Evolutionary conservation across 2,329 filamentous ascomycete species (phyloP), one percentile per base, ranked within the genome.

Genomic region (Chlorencoelia australis): DNA sequence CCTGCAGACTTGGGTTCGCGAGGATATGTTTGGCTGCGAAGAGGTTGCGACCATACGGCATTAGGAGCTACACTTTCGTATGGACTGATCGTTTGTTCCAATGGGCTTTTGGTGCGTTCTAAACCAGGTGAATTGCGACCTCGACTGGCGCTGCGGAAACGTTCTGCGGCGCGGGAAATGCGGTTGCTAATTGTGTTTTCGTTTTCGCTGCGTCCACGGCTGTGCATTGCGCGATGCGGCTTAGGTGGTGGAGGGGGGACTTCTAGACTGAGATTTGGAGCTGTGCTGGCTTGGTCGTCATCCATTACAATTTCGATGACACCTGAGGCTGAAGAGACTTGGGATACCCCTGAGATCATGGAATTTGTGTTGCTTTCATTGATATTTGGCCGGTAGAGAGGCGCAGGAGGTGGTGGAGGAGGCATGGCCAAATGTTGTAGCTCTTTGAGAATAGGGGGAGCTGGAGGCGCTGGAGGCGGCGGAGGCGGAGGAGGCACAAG

Each of bases 281-380:
- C 18, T 15, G 35, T 27, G 5, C 21, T 18, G 10, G 15, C 6
- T 17, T 51, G 45, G 14, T 54, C 50, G 22, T 52, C 48, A 45
- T 79, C 74, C 68, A 76, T 75, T 33, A 80, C 73, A 42, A 80
- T 75, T 53, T 80, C 75, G 45, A 80, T 78, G 50, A 74, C 69
- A 4, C 69, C 73, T 0, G 71, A 68, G 6, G 64, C 66, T 55
- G 43, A 66, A 63, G 30, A 67, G 2, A 39, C 32, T 3, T 32
- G 31, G 52, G 6, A 59, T 19, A 53, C 49, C 21, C 61, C 57
- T 28, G 60, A 52, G 30, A 60, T 50, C 9, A 55, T 51, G 3
- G 55, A 57, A 22, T 55, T 50, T 4, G 54, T 56, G 31, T 56
- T 56, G 2, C 44, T 31, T 8, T 46, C 41, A 7, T n/a, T n/a